Evolutionary conservation across 768 basidiomycete genomes (phyloP), one percentile per base, ranked within the genome.

Genomic region (Lactarius sp.): DNA sequence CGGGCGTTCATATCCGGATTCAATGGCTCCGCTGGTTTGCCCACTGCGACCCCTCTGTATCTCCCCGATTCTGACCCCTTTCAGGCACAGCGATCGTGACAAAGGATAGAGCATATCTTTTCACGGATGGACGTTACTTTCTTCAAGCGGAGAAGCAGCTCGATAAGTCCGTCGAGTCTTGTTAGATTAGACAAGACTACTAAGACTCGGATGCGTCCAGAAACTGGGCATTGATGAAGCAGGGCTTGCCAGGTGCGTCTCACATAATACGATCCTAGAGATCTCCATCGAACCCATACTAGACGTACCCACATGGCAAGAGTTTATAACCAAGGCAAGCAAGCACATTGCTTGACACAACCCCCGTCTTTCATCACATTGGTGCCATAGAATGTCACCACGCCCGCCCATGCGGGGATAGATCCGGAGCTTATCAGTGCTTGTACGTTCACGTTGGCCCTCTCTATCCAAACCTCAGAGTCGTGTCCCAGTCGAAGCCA

Each of bases 61-160:
- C 41, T 27, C 37, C n/a, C 44, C 31, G 27, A 52, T 52, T 36
- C 18, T 22, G 49, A 39, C 33, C 14, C 51, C 61, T 5, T 36
- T 22, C 67, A 87, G 90, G 92, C 51, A 88, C 85, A 63, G 94
- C 92, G 2, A 72, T 95, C 49, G 78, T 96, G 27, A 90, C 91
- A 0, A 71, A 76, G 52, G 77, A 86, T 34, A 77, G 84, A 4
- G 95, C 94, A 0, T 85, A 80, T 65, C 79, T 97, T 54, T 98
- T 96, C 76, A 98, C 96, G 2, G 96, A 99, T 77, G 97, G 96
- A 3, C 78, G 96, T 51, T 99, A 99, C 71, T 97, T 90, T 71
- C 77, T 98, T 37, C 96, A 99, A 75, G 97, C 97, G 0, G 84
- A 82, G 64, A 83, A 94, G 66, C 92, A 99, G 75, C 77, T 99